phyloP scores from a whole-genome alignment of 768 basidiomycete species.

The Mycena galopus region DNA sequence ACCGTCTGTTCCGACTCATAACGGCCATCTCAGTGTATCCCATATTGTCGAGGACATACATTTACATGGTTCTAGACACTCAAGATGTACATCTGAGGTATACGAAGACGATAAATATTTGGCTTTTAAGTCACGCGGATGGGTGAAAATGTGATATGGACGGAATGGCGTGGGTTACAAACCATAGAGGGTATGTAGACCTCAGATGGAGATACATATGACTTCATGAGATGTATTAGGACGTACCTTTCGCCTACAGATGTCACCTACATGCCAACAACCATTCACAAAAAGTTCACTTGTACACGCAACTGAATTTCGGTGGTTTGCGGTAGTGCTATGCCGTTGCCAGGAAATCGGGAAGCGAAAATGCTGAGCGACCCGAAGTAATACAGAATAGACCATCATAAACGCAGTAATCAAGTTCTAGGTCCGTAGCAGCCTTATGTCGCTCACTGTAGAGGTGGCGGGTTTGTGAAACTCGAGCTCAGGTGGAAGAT shows the following conservation, averaged over 20 bases:
- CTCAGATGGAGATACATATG: not conserved
- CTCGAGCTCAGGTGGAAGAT: not conserved
- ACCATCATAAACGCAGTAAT: not conserved
- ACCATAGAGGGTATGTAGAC: too few relatives aligned
- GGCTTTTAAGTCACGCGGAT: too few relatives aligned
- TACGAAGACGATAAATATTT: not conserved
- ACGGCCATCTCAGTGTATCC: not conserved
- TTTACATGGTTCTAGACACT: not conserved
- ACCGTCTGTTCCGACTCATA: too few relatives aligned
- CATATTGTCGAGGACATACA: not conserved
- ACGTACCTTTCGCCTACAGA: not conserved
- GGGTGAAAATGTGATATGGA: too few relatives aligned
- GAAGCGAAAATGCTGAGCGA: not conserved
- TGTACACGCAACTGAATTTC: too few relatives aligned
- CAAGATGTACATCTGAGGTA: not conserved
- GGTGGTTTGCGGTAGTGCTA: not conserved
- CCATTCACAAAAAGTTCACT: slow-evolving; percentile 5
- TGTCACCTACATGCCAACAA: slow-evolving; percentile 3
- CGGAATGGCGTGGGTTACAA: too few relatives aligned
- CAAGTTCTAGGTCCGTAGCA: slow-evolving; percentile 1
- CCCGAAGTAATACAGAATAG: not conserved
- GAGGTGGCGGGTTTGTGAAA: slow-evolving; percentile 6
- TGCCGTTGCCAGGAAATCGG: not conserved
- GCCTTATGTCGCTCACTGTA: not conserved
- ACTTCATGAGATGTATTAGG: too few relatives aligned